A percentile compares a stretch with the other conserved stretches of the same genome.
Evolutionary conservation across 306 rosid genomes (phyloP).

Genomic region (Ceratonia siliqua): DNA sequence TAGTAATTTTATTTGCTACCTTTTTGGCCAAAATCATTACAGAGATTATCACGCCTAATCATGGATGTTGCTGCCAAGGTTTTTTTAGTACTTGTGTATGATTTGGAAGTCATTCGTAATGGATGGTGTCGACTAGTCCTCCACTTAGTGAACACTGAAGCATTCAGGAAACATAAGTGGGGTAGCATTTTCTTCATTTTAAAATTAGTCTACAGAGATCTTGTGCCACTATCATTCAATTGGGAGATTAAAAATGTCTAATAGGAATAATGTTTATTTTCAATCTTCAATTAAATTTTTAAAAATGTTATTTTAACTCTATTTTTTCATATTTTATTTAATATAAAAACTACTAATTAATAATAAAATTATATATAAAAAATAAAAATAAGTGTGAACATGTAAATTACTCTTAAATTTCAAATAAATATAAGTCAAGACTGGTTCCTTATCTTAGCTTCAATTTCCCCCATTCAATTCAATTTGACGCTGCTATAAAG

Average conservation of each 20-base stretch:
- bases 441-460: no score
- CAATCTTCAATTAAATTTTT: no score
- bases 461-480: background rate
- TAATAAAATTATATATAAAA: no score
- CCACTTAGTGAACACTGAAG: constrained; percentile 35
- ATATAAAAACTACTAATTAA: no score
- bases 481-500: constrained; percentile 41
- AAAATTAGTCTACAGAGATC: background rate
- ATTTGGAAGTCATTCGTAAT: constrained; percentile 40
- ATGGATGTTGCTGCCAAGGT: constrained; percentile 32
- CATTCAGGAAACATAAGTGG: constrained; percentile 22
- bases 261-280: no score
- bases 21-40: constrained; percentile 30
- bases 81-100: constrained; percentile 23
- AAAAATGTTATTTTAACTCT: no score
- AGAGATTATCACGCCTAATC: constrained; percentile 35
- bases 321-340: no score
- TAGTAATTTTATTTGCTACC: constrained; percentile 27
- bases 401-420: no score
- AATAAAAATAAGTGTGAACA: no score
- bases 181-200: constrained; percentile 21
- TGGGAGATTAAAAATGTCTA: background rate
- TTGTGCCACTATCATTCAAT: constrained; percentile 14
- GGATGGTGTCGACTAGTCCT: constrained; percentile 39
- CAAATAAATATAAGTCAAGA: no score